Evolutionary conservation across 202 grass and related monocot genomes (phyloP).

Genomic region (Panicum hallii): DNA sequence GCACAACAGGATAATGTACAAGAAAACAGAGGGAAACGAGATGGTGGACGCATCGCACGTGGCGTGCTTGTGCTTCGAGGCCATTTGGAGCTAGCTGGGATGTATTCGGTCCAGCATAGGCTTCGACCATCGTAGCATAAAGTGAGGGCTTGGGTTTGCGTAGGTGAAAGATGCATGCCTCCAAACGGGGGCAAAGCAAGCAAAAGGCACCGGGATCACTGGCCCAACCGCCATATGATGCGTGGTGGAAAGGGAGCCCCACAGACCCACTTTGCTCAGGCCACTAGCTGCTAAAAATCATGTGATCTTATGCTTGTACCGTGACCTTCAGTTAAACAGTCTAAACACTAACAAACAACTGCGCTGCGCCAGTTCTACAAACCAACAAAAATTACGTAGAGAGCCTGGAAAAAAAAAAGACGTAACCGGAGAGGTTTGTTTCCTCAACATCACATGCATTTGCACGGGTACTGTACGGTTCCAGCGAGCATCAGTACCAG

Average conservation of each 20-base stretch:
- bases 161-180: conserved; percentile 23
- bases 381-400: background rate
- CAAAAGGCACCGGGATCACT: conserved; percentile 20
- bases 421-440: background rate
- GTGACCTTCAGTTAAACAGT: background rate
- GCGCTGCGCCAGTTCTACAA: too few relatives aligned
- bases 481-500: background rate
- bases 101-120: background rate
- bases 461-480: background rate
- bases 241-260: conserved; percentile 21
- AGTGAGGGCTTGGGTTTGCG: conserved; percentile 4
- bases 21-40: background rate
- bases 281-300: conserved; percentile 40
- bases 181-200: conserved; percentile 34
- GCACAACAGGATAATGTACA: background rate
- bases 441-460: background rate
- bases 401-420: too few relatives aligned
- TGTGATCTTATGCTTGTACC: conserved; percentile 39
- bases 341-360: background rate
- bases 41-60: background rate
- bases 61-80: conserved; percentile 35
- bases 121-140: background rate
- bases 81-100: too few relatives aligned
- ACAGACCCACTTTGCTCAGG: conserved; percentile 27
- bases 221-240: conserved; percentile 18